Evolutionary conservation across 2,329 filamentous ascomycete species (phyloP).

Genomic region (Aspergillus sp.): DNA sequence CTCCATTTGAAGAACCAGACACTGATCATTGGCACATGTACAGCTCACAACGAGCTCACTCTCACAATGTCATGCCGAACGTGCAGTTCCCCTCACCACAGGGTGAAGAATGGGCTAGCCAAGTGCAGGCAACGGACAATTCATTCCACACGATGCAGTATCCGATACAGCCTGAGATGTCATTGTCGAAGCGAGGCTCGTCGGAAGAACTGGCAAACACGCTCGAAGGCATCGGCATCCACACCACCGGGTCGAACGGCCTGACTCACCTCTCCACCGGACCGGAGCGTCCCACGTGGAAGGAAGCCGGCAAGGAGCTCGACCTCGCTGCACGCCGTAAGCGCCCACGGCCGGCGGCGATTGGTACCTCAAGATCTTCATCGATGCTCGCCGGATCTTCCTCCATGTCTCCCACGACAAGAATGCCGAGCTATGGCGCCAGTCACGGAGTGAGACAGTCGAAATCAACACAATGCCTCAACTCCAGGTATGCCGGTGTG

Average conservation of each 20-base stretch:
- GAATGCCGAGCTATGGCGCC: slow-evolving; percentile 30
- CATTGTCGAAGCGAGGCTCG: slow-evolving; percentile 29
- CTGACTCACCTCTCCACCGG: slow-evolving; percentile 27
- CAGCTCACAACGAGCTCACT: slow-evolving; percentile 10
- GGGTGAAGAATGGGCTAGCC: slow-evolving; percentile 27
- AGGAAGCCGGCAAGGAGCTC: slow-evolving; percentile 40
- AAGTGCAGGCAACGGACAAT: slow-evolving; percentile 18
- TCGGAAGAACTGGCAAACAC: slow-evolving; percentile 35
- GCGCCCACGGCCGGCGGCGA: slow-evolving; percentile 46
- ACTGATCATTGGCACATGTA: slow-evolving; percentile 20
- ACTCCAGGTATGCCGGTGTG: slow-evolving; percentile 46
- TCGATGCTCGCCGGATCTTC: slow-evolving; percentile 39
- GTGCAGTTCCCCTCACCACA: slow-evolving; percentile 13
- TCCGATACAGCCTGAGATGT: slow-evolving; percentile 31
- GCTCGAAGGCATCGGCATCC: slow-evolving; percentile 37
- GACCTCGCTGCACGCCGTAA: slow-evolving; percentile 48
- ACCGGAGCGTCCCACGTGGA: slow-evolving; percentile 30
- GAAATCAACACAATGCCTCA: slow-evolving; percentile 46
- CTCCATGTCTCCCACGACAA: slow-evolving; percentile 42
- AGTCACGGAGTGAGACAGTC: slow-evolving; percentile 45
- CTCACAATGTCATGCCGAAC: slow-evolving; percentile 6
- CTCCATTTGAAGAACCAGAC: slow-evolving; percentile 17
- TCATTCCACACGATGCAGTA: slow-evolving; percentile 34
- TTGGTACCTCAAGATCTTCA: slow-evolving; percentile 42
- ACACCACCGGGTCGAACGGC: slow-evolving; percentile 21